Percentiles rank a stretch among this genome's conserved stretches.
phyloP scores from a whole-genome alignment of 371 early-diverging fungal species.

The Choanephora cucurbitarum region DNA sequence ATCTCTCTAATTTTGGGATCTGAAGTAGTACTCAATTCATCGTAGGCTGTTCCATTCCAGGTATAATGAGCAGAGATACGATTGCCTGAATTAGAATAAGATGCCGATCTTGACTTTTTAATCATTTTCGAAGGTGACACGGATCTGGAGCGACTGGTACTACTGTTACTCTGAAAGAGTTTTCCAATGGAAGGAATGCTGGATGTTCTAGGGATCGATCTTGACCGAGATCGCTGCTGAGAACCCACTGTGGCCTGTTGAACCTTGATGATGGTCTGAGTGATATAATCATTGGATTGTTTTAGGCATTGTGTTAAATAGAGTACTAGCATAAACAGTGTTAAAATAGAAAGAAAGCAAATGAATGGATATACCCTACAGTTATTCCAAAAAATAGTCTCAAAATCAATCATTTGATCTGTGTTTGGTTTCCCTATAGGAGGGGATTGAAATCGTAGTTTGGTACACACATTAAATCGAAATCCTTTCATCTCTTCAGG shows the following conservation, averaged over 20 bases:
- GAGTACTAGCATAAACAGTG: too few relatives aligned
- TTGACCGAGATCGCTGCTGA: slow-evolving; percentile 28
- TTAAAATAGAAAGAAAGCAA: background rate
- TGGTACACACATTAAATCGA: slow-evolving; percentile 33
- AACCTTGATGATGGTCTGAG: slow-evolving; percentile 3
- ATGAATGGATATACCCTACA: too few relatives aligned
- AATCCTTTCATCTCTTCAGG: slow-evolving; percentile 40
- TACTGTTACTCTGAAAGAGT: slow-evolving; percentile 24
- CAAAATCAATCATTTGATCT: slow-evolving; percentile 35
- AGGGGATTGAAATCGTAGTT: slow-evolving; percentile 3
- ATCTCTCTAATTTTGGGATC: too few relatives aligned
- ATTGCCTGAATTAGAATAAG: background rate
- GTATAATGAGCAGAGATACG: slow-evolving; percentile 12
- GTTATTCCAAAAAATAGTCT: slow-evolving; percentile 53
- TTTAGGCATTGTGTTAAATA: slow-evolving; percentile 27
- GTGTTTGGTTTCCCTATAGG: background rate
- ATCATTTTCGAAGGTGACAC: slow-evolving; percentile 17
- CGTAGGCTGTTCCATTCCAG: too few relatives aligned
- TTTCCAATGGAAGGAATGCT: slow-evolving; percentile 42
- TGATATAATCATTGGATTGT: slow-evolving; percentile 16
- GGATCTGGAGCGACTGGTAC: slow-evolving; percentile 10
- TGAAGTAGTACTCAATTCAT: too few relatives aligned
- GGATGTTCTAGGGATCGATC: slow-evolving; percentile 23
- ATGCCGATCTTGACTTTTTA: slow-evolving; percentile 5
- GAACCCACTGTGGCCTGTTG: slow-evolving; percentile 5